A percentile compares a stretch with the other conserved stretches of the same genome.
phyloP scores from a whole-genome alignment of 441 rosid species.

The Isatis lusitanica region DNA sequence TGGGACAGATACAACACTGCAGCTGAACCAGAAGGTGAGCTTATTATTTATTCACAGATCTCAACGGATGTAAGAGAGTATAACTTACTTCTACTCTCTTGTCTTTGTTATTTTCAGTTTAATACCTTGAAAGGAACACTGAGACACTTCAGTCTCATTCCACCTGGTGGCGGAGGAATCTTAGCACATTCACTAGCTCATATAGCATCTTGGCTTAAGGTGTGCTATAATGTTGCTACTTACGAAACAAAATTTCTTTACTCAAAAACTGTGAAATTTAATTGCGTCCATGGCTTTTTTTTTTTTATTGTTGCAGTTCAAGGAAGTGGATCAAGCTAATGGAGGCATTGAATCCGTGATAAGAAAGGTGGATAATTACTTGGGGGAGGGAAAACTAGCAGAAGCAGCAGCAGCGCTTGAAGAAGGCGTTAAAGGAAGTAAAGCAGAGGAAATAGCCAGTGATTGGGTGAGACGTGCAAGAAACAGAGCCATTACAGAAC shows the following conservation, averaged over 20 bases:
- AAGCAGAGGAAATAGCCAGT: constrained; percentile 65
- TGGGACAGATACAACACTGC: constrained; percentile 77
- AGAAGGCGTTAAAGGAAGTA: constrained; percentile 84
- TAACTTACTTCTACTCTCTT: neutral
- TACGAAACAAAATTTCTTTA: neutral
- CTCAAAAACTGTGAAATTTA: neutral
- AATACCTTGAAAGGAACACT: constrained; percentile 76
- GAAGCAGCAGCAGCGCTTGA: constrained; percentile 90
- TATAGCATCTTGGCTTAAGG: constrained; percentile 89
- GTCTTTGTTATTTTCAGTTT: constrained; percentile 50
- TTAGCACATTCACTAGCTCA: constrained; percentile 80
- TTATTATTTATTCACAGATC: neutral
- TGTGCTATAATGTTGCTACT: constrained; percentile 22
- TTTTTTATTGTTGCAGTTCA: constrained; percentile 48
- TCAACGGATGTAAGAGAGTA: neutral
- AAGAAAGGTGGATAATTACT: constrained; percentile 64
- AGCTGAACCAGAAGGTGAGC: constrained; percentile 79
- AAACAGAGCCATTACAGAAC: constrained; percentile 88
- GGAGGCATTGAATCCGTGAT: constrained; percentile 79
- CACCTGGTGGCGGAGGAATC: constrained; percentile 87
- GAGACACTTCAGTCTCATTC: constrained; percentile 87
- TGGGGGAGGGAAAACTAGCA: constrained; percentile 81
- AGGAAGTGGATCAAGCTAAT: constrained; percentile 61
- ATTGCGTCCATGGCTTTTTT: neutral
- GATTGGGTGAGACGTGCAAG: constrained; percentile 76